A percentile compares a stretch with the other conserved stretches of the same genome.
These are phyloP conservation scores for Melaleuca alternifolia DNA, from an alignment of 345 rosid genomes.

Conservation along the genomic window DNA sequence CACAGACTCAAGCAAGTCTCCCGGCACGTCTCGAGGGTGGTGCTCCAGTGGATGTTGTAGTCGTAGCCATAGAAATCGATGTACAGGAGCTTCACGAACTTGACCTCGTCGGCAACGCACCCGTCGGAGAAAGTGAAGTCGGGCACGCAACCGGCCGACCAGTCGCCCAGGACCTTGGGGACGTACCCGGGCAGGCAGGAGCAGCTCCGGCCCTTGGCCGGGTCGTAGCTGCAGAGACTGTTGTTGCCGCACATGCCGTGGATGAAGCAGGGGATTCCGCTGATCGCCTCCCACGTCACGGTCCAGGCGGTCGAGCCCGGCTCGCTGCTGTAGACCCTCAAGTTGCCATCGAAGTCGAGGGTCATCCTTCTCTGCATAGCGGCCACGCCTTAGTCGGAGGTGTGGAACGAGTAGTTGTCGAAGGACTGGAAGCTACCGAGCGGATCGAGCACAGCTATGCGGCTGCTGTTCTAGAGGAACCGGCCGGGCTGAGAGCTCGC, in stretches of 20 bases:
- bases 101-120: not conserved
- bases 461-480: constrained; percentile 10
- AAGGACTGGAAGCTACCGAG: constrained; percentile 13
- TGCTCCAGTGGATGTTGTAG: not conserved
- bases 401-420: constrained; percentile 1
- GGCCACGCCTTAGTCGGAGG: constrained; percentile 11
- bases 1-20: too few relatives aligned
- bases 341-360: constrained; percentile 27
- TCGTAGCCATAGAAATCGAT: constrained; percentile 19
- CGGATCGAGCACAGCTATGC: constrained; percentile 4
- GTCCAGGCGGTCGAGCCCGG: not conserved
- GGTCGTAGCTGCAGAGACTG: constrained; percentile 11
- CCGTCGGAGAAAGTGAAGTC: not conserved
- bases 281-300: constrained; percentile 13
- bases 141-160: constrained; percentile 20
- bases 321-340: constrained; percentile 19
- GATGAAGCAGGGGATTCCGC: not conserved
- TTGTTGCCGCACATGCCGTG: constrained; percentile 26
- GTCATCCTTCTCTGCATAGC: constrained; percentile 9
- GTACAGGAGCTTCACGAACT: constrained; percentile 4
- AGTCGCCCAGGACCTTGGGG: constrained; percentile 1
- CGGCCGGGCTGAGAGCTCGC: not conserved
- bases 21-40: not conserved
- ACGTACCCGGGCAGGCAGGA: constrained; percentile 19
- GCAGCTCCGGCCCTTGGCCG: constrained; percentile 8